Percentiles rank a stretch among this genome's conserved stretches.
Conservation (phyloP, 139 green algal genomes). For the Haematococcus lacustris region DNA sequence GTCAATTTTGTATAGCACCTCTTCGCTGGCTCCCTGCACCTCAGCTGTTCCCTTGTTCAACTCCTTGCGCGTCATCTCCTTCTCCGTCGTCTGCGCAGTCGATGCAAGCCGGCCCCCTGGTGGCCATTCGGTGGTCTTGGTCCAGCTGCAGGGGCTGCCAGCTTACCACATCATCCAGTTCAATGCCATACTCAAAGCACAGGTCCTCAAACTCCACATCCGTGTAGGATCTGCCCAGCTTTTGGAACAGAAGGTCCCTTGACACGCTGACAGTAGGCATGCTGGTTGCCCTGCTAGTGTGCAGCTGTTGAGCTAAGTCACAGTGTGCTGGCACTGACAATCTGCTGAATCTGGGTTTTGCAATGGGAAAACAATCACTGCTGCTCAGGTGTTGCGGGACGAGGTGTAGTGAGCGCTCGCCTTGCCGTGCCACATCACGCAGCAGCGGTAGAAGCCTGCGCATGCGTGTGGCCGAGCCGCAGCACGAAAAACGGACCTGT, state of each 20-base stretch:
- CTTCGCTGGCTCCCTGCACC: constrained; percentile 44
- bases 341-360: too few relatives aligned
- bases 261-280: constrained; percentile 82
- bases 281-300: not conserved
- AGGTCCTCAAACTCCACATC: constrained; percentile 95
- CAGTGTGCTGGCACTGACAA: too few relatives aligned
- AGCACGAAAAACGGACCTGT: too few relatives aligned
- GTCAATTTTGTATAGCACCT: constrained; percentile 99
- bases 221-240: constrained; percentile 81
- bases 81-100: constrained; percentile 72
- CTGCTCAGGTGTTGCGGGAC: too few relatives aligned
- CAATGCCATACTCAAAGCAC: constrained; percentile 98
- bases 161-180: constrained; percentile 94
- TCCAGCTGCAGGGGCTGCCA: not conserved
- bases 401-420: too few relatives aligned
- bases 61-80: constrained; percentile 90
- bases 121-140: not conserved
- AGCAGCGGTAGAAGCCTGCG: too few relatives aligned
- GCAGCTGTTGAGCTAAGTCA: not conserved
- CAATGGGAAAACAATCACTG: too few relatives aligned
- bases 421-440: too few relatives aligned
- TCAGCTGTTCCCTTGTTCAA: constrained; percentile 17
- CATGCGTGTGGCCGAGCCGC: too few relatives aligned
- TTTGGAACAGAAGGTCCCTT: constrained; percentile 82
- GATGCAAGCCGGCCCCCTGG: not conserved